Evolutionary conservation across 2,329 filamentous ascomycete genomes (phyloP).

Genomic region (Rutstroemia sp.): DNA sequence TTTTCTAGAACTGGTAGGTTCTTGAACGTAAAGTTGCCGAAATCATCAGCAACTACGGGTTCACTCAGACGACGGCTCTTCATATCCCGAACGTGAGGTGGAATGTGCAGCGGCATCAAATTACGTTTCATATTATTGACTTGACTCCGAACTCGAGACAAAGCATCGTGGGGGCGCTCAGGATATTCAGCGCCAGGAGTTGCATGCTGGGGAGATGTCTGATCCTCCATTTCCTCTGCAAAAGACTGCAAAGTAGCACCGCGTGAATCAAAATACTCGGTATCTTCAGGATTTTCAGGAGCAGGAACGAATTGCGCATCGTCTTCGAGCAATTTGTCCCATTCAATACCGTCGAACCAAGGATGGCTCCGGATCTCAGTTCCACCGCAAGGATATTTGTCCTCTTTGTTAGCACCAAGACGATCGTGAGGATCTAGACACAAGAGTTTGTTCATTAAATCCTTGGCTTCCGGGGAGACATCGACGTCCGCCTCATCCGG

Average conservation of each 20-base stretch:
- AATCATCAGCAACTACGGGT: slow-evolving; percentile 82
- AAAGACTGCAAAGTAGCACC: slow-evolving; percentile 91
- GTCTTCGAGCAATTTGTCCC: slow-evolving; percentile 87
- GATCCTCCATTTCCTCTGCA: slow-evolving; percentile 89
- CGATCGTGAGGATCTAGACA: slow-evolving; percentile 76
- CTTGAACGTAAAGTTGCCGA: slow-evolving; percentile 95
- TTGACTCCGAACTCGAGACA: slow-evolving; percentile 82
- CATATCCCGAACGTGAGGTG: slow-evolving; percentile 87
- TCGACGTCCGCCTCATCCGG: slow-evolving; percentile 74
- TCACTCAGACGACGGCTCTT: slow-evolving; percentile 86
- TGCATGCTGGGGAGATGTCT: slow-evolving; percentile 63
- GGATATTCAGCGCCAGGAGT: slow-evolving; percentile 69
- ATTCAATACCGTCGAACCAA: slow-evolving; percentile 84
- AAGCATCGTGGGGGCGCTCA: slow-evolving; percentile 87
- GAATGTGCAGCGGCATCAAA: slow-evolving; percentile 92
- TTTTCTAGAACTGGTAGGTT: slow-evolving; percentile 94
- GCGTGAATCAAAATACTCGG: slow-evolving; percentile 91
- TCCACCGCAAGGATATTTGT: slow-evolving; percentile 76
- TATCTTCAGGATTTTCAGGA: slow-evolving; percentile 90
- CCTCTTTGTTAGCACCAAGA: slow-evolving; percentile 77
- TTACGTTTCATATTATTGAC: slow-evolving; percentile 83
- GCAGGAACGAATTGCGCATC: slow-evolving; percentile 93
- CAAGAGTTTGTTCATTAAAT: slow-evolving; percentile 87
- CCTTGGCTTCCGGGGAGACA: slow-evolving; percentile 81
- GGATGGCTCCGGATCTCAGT: slow-evolving; percentile 83